Base-by-base conservation (phyloP, 805 yeast species). In the Wickerhamomyces subpelliculosus region DNA sequence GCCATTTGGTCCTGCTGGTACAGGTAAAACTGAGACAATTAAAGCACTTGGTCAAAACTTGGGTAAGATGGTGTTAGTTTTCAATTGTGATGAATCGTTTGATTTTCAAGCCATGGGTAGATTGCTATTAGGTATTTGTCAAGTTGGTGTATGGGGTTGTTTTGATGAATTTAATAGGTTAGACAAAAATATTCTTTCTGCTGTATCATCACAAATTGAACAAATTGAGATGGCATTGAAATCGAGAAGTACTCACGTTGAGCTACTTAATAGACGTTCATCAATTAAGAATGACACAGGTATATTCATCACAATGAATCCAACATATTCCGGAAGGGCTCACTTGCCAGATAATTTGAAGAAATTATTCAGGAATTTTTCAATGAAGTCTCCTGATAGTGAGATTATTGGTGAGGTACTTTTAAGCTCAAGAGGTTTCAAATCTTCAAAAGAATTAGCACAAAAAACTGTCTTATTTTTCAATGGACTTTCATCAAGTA, bases 1-100 rank as follows among this genome's bases (percentile, higher is more conserved):
- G 1, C 82, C 95, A 1, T 78, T 83, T 58, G 97, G 97, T 0
- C 97, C 97, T 2, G 96, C 97, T 3, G 97, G 97, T 30, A 90
- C 97, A 0, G 97, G 97, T 46, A 90, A 90, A 54, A 90, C 97
- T 0, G 97, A 90, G 55, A 72, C 95, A 0, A 71, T 90, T 20
- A 90, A 90, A 55, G 84, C 95, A 0, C 63, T 89, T 23, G 96
- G 93, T 1, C 77, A 77, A 30, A 76, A 75, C 27, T 61, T 90
- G 8, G 97, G 97, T 8, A 70, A 77, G 41, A 74, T 78, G 73
- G 96, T 87, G 0, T 57, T 84, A 10, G 96, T 90, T 0, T 89
- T 90, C 57, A 81, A 87, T 54, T 90, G 97, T 63, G 97, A 90
- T 51, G 95, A 89, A 36, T 64, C 84, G 0, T 90, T 86, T 62